Evolutionary conservation across 305 asterid genomes (phyloP), one percentile per base, ranked within the genome.

Genomic region (Fraxinus nigra): DNA sequence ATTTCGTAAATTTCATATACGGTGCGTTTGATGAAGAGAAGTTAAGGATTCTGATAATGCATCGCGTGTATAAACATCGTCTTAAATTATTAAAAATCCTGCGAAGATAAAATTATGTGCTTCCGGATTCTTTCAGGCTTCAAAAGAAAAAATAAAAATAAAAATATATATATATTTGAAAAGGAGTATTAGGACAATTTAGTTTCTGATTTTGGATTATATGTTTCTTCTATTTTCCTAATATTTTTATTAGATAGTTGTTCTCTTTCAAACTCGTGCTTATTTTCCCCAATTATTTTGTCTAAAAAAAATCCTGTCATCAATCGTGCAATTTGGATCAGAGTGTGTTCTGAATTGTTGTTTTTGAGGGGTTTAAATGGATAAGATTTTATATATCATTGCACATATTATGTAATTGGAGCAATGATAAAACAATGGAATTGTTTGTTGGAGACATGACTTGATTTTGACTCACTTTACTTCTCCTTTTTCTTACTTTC

Each of bases 11-110:
- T 9, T 80, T 70, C 43, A 46, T 78, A 35, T 72, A 35, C 51
- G 7, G n/a, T 79, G 7, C 20, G 74, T 75, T 76, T 69, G 85
- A 26, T 67, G 48, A 48, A 3, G 72, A 79, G 43, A 76, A 48
- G 73, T 69, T 54, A 78, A 69, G 8, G 82, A 76, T 37, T 28
- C 81, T 67, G 75, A 35, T 33, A 73, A 37, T 20, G 86, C 81
- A 73, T 78, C 84, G 14, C 72, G 24, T 13, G 79, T 77, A 79
- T 35, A 28, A 61, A 56, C 56, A 30, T n/a, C 13, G 72, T 2
- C 20, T 24, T 5, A 40, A 14, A 37, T 70, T 14, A 28, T 26
- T 5, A 70, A 70, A 70, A 32, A 4, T 14, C n/a, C 5, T 70
- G 38, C 14, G 0, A 16, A 14, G 43, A 22, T 33, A 6, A 70